Conservation (phyloP, 2,329 filamentous ascomycete genomes). For the Beauveria scarabaeidicola region DNA sequence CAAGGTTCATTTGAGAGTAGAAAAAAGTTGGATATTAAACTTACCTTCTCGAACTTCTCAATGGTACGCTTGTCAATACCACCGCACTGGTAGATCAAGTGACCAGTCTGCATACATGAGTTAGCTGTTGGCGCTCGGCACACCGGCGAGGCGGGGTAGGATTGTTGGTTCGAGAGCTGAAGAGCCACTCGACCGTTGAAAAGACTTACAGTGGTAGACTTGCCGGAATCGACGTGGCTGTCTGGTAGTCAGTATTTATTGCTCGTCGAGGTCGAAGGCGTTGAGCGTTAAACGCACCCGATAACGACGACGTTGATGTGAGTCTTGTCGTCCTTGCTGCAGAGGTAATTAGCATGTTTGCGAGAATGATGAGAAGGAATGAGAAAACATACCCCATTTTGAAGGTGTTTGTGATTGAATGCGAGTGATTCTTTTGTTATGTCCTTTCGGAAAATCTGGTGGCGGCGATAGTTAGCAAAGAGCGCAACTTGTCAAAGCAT, state of each 20-base stretch:
- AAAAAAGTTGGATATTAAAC: constrained; percentile 21
- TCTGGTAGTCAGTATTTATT: constrained; percentile 17
- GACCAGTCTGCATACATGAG: constrained; percentile 48
- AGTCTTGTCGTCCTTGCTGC: constrained; percentile 88
- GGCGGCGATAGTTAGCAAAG: constrained; percentile 14
- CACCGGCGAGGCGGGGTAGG: constrained; percentile 13
- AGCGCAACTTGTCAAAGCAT: background rate
- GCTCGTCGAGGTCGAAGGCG: constrained; percentile 23
- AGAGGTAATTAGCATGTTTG: constrained; percentile 14
- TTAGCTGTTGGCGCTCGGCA: constrained; percentile 14
- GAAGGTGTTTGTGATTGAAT: constrained; percentile 20
- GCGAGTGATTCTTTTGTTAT: constrained; percentile 16
- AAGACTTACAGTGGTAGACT: constrained; percentile 85
- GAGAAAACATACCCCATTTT: constrained; percentile 26
- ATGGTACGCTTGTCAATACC: constrained; percentile 99
- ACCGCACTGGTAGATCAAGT: constrained; percentile 99
- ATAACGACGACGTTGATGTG: constrained; percentile 99
- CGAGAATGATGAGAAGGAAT: background rate
- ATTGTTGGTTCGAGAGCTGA: background rate
- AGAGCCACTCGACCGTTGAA: constrained; percentile 1
- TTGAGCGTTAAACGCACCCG: constrained; percentile 34
- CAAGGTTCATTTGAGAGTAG: no score
- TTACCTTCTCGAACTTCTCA: constrained; percentile 99
- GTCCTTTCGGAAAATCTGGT: constrained; percentile 19
- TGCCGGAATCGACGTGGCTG: constrained; percentile 97